phyloP scores from a whole-genome alignment of 1,284 basidiomycete genomes.

The Hypsizygus ulmarius region DNA sequence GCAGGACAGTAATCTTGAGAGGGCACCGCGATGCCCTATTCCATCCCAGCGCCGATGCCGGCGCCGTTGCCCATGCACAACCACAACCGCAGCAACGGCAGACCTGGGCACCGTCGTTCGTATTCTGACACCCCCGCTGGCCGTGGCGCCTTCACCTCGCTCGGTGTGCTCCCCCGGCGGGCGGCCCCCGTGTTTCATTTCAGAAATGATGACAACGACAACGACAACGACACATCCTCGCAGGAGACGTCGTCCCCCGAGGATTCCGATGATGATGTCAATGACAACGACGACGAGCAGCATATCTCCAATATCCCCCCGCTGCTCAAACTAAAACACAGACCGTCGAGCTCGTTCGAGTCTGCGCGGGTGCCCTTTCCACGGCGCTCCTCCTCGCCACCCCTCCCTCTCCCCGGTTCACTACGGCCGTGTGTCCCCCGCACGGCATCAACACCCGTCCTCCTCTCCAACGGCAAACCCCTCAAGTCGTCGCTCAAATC shows the following conservation, averaged over 20 bases:
- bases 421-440: slow-evolving; percentile 27
- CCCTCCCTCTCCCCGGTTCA: slow-evolving; percentile 19
- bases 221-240: neutral
- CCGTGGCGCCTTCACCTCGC: slow-evolving; percentile 11
- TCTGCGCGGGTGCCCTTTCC: slow-evolving; percentile 32
- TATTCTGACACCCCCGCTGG: slow-evolving; percentile 10
- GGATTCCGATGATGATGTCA: slow-evolving; percentile 9
- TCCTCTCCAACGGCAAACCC: slow-evolving; percentile 85
- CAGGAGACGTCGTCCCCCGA: slow-evolving; percentile 7
- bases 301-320: neutral
- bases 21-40: slow-evolving; percentile 10
- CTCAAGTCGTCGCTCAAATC: slow-evolving; percentile 88
- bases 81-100: slow-evolving; percentile 4
- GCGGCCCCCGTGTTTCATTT: slow-evolving; percentile 17
- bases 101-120: slow-evolving; percentile 15
- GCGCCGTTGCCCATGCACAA: slow-evolving; percentile 6
- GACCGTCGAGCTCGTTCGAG: slow-evolving; percentile 10
- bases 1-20: neutral
- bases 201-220: slow-evolving; percentile 11
- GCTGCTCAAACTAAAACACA: slow-evolving; percentile 16
- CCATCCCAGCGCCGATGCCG: neutral
- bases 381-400: slow-evolving; percentile 22
- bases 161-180: slow-evolving; percentile 12
- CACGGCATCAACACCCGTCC: slow-evolving; percentile 39
- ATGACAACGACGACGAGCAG: slow-evolving; percentile 13